Conservation (phyloP, 1,139 yeast species). For the Sugiyamaella pinicola region DNA sequence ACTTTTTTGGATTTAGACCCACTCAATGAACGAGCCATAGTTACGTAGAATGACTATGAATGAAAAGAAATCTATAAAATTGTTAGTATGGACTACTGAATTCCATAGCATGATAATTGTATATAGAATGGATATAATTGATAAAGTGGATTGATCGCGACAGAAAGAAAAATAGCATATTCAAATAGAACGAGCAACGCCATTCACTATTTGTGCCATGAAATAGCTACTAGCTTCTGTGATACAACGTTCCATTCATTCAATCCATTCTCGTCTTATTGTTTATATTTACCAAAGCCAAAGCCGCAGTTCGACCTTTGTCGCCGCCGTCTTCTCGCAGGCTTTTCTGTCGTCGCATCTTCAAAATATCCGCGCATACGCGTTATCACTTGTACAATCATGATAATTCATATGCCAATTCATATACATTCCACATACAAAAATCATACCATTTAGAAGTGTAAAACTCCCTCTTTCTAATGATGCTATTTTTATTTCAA, state of each 20-base stretch:
- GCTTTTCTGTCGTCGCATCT: not conserved
- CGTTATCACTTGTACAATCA: not conserved
- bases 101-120: not conserved
- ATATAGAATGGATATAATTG: not conserved
- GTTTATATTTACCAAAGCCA: not conserved
- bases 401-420: not conserved
- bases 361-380: not conserved
- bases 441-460: not conserved
- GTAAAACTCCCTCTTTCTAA: not conserved
- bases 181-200: too few relatives aligned
- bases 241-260: too few relatives aligned
- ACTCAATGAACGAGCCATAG: not conserved
- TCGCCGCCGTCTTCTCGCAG: conserved; percentile 8
- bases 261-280: not conserved
- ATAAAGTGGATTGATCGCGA: too few relatives aligned
- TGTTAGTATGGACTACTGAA: not conserved
- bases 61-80: not conserved
- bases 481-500: not conserved
- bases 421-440: not conserved
- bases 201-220: too few relatives aligned
- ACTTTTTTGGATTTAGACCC: conserved; percentile 2
- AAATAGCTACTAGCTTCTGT: too few relatives aligned
- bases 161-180: too few relatives aligned
- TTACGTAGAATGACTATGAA: not conserved
- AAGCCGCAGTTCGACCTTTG: conserved; percentile 5